These are phyloP conservation scores for Chytridiales sp. DNA, from an alignment of 371 early-diverging fungal species.

Conservation along the genomic window DNA sequence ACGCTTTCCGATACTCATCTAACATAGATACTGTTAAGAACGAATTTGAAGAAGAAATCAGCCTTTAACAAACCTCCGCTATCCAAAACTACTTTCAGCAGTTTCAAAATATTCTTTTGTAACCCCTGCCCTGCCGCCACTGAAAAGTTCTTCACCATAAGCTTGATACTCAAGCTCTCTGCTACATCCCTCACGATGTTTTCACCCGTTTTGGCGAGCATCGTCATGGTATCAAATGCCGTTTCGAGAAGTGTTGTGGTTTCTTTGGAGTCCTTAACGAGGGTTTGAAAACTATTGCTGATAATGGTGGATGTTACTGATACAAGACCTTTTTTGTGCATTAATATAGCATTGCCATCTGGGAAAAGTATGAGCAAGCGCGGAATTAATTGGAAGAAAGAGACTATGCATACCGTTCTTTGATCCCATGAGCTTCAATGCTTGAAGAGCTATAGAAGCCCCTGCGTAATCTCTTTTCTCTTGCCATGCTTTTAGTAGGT, in stretches of 20 bases:
- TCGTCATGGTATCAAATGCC: slow-evolving; percentile 30
- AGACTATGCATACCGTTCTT: slow-evolving; percentile 37
- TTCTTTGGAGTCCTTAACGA: slow-evolving; percentile 10
- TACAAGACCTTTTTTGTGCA: slow-evolving; percentile 34
- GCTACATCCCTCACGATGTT: slow-evolving; percentile 23
- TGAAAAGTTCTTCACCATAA: slow-evolving; percentile 23
- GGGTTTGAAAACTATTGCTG: background rate
- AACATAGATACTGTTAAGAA: background rate
- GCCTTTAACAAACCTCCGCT: slow-evolving; percentile 23
- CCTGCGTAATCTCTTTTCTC: slow-evolving; percentile 30
- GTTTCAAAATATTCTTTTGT: slow-evolving; percentile 28
- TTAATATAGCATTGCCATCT: slow-evolving; percentile 34
- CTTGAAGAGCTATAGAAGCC: slow-evolving; percentile 28
- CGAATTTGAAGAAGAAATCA: background rate
- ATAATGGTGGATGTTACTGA: slow-evolving; percentile 15
- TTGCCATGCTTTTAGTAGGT: slow-evolving; percentile 33
- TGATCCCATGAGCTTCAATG: slow-evolving; percentile 24
- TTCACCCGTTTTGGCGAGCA: slow-evolving; percentile 32
- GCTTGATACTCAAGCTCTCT: slow-evolving; percentile 22
- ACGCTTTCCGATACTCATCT: slow-evolving; percentile 35
- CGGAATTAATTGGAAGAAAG: background rate
- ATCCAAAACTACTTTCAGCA: slow-evolving; percentile 35
- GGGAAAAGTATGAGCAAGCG: background rate
- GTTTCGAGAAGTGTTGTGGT: slow-evolving; percentile 14
- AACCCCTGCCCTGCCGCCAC: slow-evolving; percentile 21